phyloP scores from a whole-genome alignment of 1,139 yeast species.

The Yamadazyma membranifaciens region DNA sequence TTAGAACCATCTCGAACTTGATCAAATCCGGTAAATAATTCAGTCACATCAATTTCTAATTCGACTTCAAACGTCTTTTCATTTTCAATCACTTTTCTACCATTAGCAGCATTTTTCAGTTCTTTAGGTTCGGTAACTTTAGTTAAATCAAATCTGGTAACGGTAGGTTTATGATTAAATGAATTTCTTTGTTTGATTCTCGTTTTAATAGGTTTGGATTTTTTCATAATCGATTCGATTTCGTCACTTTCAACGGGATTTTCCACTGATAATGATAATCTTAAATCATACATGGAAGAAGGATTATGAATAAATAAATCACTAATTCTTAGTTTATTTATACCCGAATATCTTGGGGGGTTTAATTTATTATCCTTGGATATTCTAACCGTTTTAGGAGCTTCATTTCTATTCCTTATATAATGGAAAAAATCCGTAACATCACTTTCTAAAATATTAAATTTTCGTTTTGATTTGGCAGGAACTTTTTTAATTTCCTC shows the following conservation, averaged over 20 bases:
- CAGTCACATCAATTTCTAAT: slow-evolving; percentile 68
- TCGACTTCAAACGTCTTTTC: slow-evolving; percentile 58
- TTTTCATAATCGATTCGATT: slow-evolving; percentile 35
- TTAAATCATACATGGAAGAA: slow-evolving; percentile 70
- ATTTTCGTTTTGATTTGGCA: slow-evolving; percentile 39
- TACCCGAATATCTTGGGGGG: slow-evolving; percentile 68
- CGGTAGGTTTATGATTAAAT: slow-evolving; percentile 65
- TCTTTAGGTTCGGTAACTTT: slow-evolving; percentile 52
- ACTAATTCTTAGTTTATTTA: slow-evolving; percentile 69
- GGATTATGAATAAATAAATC: slow-evolving; percentile 75
- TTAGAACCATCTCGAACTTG: slow-evolving; percentile 48
- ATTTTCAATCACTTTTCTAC: slow-evolving; percentile 38
- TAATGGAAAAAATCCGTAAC: slow-evolving; percentile 42
- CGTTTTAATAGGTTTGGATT: slow-evolving; percentile 46
- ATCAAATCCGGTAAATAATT: slow-evolving; percentile 63
- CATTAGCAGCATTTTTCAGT: slow-evolving; percentile 38
- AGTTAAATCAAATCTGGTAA: slow-evolving; percentile 70
- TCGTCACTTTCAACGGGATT: slow-evolving; percentile 63
- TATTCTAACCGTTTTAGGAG: slow-evolving; percentile 61
- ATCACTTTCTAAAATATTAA: slow-evolving; percentile 40
- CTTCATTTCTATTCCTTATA: slow-evolving; percentile 42
- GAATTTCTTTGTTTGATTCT: slow-evolving; percentile 66
- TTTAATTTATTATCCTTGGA: slow-evolving; percentile 57
- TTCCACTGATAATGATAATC: slow-evolving; percentile 76
- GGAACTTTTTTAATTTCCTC: slow-evolving; percentile 30